These are phyloP conservation scores for Secale cereale DNA, from an alignment of 176 grass and related monocot species.

Conservation along the genomic window DNA sequence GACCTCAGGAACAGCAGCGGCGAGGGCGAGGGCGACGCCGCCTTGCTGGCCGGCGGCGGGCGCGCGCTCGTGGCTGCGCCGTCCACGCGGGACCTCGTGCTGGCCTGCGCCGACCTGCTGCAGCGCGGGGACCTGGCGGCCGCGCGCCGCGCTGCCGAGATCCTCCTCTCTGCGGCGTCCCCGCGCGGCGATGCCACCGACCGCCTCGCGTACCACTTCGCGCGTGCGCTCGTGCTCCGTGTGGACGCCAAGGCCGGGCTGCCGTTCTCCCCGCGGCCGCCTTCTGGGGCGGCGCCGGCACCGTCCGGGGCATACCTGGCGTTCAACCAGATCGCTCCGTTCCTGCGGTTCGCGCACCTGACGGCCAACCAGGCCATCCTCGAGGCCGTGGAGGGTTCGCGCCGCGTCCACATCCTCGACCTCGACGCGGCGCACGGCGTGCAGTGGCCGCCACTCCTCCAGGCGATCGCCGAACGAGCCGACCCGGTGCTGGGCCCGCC, in stretches of 20 bases:
- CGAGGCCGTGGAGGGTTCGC: conserved; percentile 56
- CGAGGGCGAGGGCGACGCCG: not conserved
- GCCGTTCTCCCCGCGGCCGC: not conserved
- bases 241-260: conserved; percentile 30
- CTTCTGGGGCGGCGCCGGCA: not conserved
- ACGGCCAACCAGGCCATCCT: conserved; percentile 98
- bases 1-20: not conserved
- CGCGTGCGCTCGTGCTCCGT: conserved; percentile 60
- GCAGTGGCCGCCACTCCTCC: conserved; percentile 93
- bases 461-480: conserved; percentile 70
- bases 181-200: conserved; percentile 65
- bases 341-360: conserved; percentile 91
- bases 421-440: conserved; percentile 86
- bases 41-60: not conserved
- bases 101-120: conserved; percentile 70
- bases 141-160: conserved; percentile 42
- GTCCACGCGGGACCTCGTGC: conserved; percentile 56
- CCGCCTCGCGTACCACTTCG: conserved; percentile 80
- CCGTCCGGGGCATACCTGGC: conserved; percentile 60
- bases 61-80: conserved; percentile 12
- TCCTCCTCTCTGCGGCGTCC: conserved; percentile 56
- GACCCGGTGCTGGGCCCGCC: conserved; percentile 46
- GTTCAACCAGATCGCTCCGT: conserved; percentile 99
- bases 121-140: conserved; percentile 55
- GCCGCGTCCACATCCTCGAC: conserved; percentile 88